Conservation (phyloP, 2,329 filamentous ascomycete genomes). For the Trichoderma sp. region DNA sequence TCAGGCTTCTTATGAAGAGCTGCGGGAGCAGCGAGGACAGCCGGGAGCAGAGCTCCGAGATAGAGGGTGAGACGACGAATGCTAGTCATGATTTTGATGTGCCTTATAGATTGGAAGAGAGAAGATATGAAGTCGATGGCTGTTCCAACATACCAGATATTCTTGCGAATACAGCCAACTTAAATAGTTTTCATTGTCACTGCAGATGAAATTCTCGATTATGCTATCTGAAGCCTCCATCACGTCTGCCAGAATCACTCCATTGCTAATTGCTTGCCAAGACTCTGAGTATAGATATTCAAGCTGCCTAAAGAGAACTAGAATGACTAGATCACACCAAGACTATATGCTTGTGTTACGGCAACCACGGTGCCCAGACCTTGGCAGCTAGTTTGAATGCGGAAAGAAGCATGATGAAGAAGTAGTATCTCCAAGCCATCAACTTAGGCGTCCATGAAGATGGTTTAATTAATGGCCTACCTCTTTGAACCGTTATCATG, state of each 20-base stretch:
- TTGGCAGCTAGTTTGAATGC: conserved; percentile 16
- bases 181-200: neutral
- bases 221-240: conserved; percentile 1
- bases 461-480: too few species aligned
- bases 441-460: neutral
- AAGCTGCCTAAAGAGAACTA: conserved; percentile 22
- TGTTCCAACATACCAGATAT: neutral
- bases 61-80: conserved; percentile 39
- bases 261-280: conserved; percentile 1
- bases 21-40: conserved; percentile 39
- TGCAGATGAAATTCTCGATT: neutral
- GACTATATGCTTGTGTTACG: neutral
- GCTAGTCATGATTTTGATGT: conserved; percentile 36
- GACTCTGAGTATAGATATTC: neutral
- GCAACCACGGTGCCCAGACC: neutral
- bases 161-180: neutral
- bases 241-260: neutral
- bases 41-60: conserved; percentile 42
- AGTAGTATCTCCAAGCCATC: neutral
- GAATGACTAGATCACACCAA: neutral
- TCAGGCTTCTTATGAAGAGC: conserved; percentile 18
- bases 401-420: conserved; percentile 5
- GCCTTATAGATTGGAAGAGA: neutral
- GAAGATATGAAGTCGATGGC: neutral
- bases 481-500: too few species aligned